phyloP scores from a whole-genome alignment of 2,329 filamentous ascomycete species.

The Penicillium sclerotiorum region DNA sequence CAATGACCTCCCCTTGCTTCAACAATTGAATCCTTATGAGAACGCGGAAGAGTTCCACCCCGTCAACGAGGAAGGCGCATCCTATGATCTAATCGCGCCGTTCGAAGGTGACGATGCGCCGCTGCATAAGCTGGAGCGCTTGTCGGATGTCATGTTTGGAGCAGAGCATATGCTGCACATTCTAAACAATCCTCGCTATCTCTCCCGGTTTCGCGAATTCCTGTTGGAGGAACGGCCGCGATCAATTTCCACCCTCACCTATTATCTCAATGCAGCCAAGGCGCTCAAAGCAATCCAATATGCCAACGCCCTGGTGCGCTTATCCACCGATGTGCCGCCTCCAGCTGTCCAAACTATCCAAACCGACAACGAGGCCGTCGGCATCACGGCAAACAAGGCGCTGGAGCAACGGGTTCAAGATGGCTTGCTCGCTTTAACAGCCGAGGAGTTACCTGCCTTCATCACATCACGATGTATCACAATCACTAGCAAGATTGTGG shows the following conservation, averaged over 20 bases:
- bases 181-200: constrained; percentile 63
- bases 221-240: constrained; percentile 61
- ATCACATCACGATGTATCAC: constrained; percentile 70
- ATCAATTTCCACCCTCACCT: constrained; percentile 67
- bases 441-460: constrained; percentile 71
- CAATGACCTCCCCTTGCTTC: constrained; percentile 31
- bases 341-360: constrained; percentile 59
- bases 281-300: constrained; percentile 71
- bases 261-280: constrained; percentile 73
- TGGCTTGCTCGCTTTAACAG: constrained; percentile 66
- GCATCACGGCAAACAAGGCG: constrained; percentile 58
- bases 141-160: constrained; percentile 68
- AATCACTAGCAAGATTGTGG: constrained; percentile 70
- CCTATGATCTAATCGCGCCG: constrained; percentile 40
- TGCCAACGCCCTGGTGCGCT: constrained; percentile 67
- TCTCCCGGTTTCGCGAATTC: constrained; percentile 69
- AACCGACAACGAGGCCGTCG: constrained; percentile 56
- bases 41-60: constrained; percentile 31
- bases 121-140: constrained; percentile 61
- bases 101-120: constrained; percentile 30
- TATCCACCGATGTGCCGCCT: constrained; percentile 56
- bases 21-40: constrained; percentile 30
- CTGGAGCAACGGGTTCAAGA: constrained; percentile 66
- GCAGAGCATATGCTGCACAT: constrained; percentile 66
- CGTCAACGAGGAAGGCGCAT: constrained; percentile 35